These are phyloP conservation scores for Nemania bipapillata DNA, from an alignment of 2,329 filamentous ascomycete genomes.

Conservation along the genomic window DNA sequence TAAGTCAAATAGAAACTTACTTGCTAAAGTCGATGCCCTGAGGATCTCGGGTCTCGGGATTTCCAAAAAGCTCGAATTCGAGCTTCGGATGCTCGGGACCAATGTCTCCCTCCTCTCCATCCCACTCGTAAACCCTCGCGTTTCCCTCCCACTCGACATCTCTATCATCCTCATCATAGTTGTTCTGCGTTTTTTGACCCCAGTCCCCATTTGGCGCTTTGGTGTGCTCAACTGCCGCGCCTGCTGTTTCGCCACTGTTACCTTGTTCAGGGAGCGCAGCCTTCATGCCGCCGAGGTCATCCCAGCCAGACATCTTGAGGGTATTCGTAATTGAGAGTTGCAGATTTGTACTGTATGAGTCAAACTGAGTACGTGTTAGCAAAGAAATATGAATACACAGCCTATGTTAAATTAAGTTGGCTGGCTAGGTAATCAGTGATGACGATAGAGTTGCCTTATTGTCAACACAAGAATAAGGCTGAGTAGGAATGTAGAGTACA, in stretches of 20 bases:
- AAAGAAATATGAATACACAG: background rate
- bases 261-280: slow-evolving; percentile 50
- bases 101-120: slow-evolving; percentile 85
- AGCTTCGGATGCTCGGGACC: slow-evolving; percentile 76
- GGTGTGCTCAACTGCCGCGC: slow-evolving; percentile 20
- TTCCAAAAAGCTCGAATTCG: slow-evolving; percentile 79
- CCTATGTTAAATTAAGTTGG: background rate
- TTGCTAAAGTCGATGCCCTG: slow-evolving; percentile 58
- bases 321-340: background rate
- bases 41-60: slow-evolving; percentile 65
- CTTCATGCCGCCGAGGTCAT: slow-evolving; percentile 45
- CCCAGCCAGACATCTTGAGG: slow-evolving; percentile 46
- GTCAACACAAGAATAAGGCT: background rate
- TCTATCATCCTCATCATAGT: slow-evolving; percentile 58
- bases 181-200: slow-evolving; percentile 59
- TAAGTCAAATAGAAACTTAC: slow-evolving; percentile 45
- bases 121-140: slow-evolving; percentile 81
- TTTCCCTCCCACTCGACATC: slow-evolving; percentile 62
- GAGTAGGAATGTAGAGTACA: background rate
- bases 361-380: background rate
- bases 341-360: background rate
- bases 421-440: background rate
- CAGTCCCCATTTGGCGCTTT: slow-evolving; percentile 55
- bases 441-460: background rate
- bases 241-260: slow-evolving; percentile 19